phyloP scores from a whole-genome alignment of 2,329 filamentous ascomycete species.

The Alternaria burnsii region DNA sequence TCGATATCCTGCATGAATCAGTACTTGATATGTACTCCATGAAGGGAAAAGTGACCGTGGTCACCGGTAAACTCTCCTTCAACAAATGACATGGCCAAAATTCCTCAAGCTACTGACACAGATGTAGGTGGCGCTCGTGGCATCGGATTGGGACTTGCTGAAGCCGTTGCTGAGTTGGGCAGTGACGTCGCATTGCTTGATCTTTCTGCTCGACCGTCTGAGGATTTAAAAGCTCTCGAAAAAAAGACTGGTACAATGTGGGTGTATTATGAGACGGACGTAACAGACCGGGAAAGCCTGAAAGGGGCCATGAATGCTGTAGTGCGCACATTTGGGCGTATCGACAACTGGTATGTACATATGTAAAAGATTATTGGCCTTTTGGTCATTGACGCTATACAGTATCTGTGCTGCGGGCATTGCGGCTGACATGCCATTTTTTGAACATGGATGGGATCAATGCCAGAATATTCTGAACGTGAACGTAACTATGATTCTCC shows the following conservation, averaged over 20 bases:
- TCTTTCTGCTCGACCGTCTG: no score
- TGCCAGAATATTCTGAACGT: no score
- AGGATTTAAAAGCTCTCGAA: not conserved
- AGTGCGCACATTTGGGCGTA: not conserved
- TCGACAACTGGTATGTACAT: not conserved
- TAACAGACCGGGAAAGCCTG: not conserved
- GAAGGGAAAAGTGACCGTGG: not conserved
- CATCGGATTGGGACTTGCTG: no score
- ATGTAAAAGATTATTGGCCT: not conserved
- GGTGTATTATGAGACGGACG: not conserved
- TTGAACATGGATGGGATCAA: no score
- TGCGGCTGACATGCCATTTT: no score
- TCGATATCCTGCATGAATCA: not conserved
- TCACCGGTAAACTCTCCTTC: not conserved
- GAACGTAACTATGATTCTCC: no score
- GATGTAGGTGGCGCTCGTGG: no score
- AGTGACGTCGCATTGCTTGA: no score
- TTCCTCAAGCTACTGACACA: no score
- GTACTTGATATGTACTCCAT: not conserved
- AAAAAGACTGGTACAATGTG: not conserved
- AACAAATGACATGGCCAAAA: not conserved
- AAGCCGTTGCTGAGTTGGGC: no score
- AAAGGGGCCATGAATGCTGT: not conserved
- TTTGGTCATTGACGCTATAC: not conserved
- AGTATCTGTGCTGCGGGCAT: no score